Conservation (phyloP, 2,329 filamentous ascomycete genomes). For the Hymenoscyphus salicellus region DNA sequence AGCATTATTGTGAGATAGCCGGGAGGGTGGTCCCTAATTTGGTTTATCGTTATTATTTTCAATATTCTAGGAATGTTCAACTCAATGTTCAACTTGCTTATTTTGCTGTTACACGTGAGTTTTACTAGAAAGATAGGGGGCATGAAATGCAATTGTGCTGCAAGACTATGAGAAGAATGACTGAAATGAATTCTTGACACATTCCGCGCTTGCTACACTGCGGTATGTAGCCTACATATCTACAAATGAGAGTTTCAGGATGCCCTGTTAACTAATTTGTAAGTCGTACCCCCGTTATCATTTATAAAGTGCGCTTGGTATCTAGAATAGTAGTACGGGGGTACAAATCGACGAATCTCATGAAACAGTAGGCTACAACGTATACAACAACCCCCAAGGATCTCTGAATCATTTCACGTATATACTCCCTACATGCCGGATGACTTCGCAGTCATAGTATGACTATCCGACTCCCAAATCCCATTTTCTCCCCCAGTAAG, state of each 20-base stretch:
- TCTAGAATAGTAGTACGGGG: neutral
- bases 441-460: neutral
- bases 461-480: neutral
- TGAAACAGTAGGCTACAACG: no score
- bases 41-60: neutral
- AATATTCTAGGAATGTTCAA: no score
- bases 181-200: no score
- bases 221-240: neutral
- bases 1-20: conserved; percentile 23
- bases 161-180: no score
- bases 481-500: neutral
- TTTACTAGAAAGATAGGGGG: no score
- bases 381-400: neutral
- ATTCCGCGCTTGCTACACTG: neutral
- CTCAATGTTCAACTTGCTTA: no score
- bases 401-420: neutral
- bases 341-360: neutral
- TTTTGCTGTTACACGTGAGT: no score
- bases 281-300: neutral
- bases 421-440: neutral
- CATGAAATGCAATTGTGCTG: no score
- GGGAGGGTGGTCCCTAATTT: neutral
- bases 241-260: neutral
- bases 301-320: neutral
- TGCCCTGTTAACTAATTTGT: neutral